Evolutionary conservation across 2,329 filamentous ascomycete genomes (phyloP), one percentile per base, ranked within the genome.

Genomic region (Endothia cerciana): DNA sequence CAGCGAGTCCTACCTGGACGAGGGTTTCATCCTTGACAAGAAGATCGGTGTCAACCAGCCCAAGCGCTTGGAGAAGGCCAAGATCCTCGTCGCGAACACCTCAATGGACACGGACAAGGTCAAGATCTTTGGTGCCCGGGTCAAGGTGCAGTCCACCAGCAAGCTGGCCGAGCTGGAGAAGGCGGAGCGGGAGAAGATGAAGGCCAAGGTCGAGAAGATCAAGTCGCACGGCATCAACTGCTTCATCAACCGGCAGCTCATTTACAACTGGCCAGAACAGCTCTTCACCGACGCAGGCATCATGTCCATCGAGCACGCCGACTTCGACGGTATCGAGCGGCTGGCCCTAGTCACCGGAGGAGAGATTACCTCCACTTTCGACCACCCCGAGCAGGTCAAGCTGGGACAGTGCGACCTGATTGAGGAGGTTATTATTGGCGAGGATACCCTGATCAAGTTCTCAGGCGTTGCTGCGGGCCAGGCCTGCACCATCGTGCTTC

Each of bases 201-300:
- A 94, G 85, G 91, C 92, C 71, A 99, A 99, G 87, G 95, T 99
- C 56, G 95, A 99, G 70, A 94, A 93, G 80, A 99, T 99, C 83
- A 99, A 98, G 87, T 87, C 93, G 57, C 95, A 99, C 76, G 95
- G 95, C 67, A 97, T 99, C 82, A 99, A 99, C 87, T 98, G 95
- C 85, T 99, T 99, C 80, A 97, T 99, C 80, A 99, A 99, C 87
- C 87, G 95, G 73, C 95, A 99, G 79, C 88, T 99, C 70, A 99
- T 99, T 82, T 99, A 99, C 86, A 99, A 99, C 85, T 99, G 95
- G 95, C 95, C 95, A 6, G 95, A 99, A 81, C 95, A 99, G 81
- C 90, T 99, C 57, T 99, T 99, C 76, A 93, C 94, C 43, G 95
- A 99, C 78, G 94, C 94, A 8, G 95, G 95, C 69, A 98, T 99